A percentile compares a stretch with the other conserved stretches of the same genome.
Evolutionary conservation across 2,329 filamentous ascomycete species (phyloP).

Genomic region (Cordyceps farinosa): DNA sequence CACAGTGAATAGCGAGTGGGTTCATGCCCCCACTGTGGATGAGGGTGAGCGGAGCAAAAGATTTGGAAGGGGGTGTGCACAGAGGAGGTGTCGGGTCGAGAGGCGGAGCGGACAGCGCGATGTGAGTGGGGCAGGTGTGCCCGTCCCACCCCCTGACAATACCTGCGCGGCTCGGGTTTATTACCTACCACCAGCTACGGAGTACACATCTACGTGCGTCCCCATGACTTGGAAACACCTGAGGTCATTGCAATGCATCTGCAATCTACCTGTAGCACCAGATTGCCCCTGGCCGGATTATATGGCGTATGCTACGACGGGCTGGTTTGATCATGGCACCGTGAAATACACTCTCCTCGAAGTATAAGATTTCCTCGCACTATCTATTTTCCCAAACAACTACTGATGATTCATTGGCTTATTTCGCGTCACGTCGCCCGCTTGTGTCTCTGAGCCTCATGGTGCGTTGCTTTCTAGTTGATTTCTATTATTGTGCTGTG

Average conservation of each 20-base stretch:
- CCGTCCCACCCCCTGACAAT: background rate
- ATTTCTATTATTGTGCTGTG: background rate
- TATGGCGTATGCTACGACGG: background rate
- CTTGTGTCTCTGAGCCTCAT: background rate
- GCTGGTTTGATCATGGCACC: background rate
- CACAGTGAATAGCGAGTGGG: conserved; percentile 13
- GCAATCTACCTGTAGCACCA: background rate
- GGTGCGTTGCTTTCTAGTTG: background rate
- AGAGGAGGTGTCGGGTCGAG: background rate
- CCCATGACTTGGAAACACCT: background rate
- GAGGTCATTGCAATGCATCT: background rate
- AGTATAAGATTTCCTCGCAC: background rate
- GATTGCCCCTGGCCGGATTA: background rate
- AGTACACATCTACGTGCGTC: background rate
- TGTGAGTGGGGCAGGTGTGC: background rate
- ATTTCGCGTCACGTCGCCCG: background rate
- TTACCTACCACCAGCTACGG: background rate
- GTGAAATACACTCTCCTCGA: background rate
- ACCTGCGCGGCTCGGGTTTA: background rate
- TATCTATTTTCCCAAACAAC: background rate
- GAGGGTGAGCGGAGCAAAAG: conserved; percentile 9
- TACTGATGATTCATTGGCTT: background rate
- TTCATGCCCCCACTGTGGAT: conserved; percentile 7
- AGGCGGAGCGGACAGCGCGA: conserved; percentile 9
- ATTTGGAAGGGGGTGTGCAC: conserved; percentile 14